Evolutionary conservation across 805 yeast genomes (phyloP), one percentile per base, ranked within the genome.

Genomic region (Yarrowia sp.): DNA sequence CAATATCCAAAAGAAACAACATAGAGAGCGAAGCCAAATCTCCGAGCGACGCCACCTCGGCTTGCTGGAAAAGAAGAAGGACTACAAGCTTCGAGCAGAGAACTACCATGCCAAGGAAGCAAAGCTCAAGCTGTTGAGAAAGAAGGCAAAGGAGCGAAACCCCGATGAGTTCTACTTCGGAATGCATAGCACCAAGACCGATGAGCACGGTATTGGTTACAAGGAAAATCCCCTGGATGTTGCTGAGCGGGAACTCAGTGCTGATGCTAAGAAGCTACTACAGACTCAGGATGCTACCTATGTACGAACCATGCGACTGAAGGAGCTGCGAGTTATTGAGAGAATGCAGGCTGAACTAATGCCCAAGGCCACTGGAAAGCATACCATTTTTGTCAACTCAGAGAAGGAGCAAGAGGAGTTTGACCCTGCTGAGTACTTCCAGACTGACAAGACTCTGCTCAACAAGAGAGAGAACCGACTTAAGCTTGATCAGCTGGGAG

Each of bases 101-200:
- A 87, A 86, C 69, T 85, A 75, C 69, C 89, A 86, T 70, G 75
- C 77, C 67, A 85, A 85, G 69, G 83, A 86, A 69, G 81, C 80
- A 28, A 80, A 83, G 8, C 68, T 95, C 62, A 89, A 89, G 76
- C 81, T 87, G 0, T 81, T 95, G 66, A 85, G 89, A 69, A 80
- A 81, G 44, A 93, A 91, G 73, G 96, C 89, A 1, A 78, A 81
- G 38, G 81, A 81, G 49, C 82, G 91, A 70, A 95, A 95, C 74
- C 96, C 96, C 16, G 99, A 95, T 81, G 99, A 95, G 76, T 95
- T 89, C 78, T 92, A 93, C 76, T 97, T 91, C 83, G 95, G 91
- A 21, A 95, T 95, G 99, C 83, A 87, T 33, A 80, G 82, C 14
- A 79, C 81, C 67, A 82, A 81, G 70, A 85, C 95, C 4, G 96